phyloP scores from a whole-genome alignment of 2,329 filamentous ascomycete species.

The Epichloe festucae region DNA sequence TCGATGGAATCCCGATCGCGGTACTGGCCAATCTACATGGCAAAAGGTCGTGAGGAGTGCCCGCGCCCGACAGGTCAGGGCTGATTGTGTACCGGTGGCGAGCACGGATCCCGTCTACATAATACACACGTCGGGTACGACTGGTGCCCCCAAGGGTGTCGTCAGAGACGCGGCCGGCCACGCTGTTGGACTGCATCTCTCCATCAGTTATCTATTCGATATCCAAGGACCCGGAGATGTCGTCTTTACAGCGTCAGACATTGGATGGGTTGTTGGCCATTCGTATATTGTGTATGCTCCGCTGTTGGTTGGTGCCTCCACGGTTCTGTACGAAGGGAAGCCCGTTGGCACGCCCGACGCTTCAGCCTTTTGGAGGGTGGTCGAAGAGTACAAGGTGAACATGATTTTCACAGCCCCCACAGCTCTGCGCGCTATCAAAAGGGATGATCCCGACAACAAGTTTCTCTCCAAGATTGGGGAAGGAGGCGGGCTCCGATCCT shows the following conservation, averaged over 20 bases:
- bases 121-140: conserved; percentile 80
- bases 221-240: conserved; percentile 77
- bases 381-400: conserved; percentile 77
- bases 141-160: conserved; percentile 72
- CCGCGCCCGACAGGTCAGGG: conserved; percentile 50
- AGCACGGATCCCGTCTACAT: conserved; percentile 77
- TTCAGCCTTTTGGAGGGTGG: conserved; percentile 75
- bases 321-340: conserved; percentile 87
- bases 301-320: conserved; percentile 71
- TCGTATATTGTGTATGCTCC: conserved; percentile 85
- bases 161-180: conserved; percentile 74
- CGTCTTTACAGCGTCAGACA: conserved; percentile 61
- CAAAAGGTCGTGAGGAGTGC: conserved; percentile 62
- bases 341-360: conserved; percentile 81
- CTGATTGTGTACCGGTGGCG: conserved; percentile 63
- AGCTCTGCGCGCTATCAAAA: conserved; percentile 73
- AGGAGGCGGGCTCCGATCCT: conserved; percentile 55
- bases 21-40: conserved; percentile 67
- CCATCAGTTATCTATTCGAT: conserved; percentile 71
- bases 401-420: conserved; percentile 77
- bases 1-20: conserved; percentile 56
- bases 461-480: conserved; percentile 50
- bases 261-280: conserved; percentile 63
- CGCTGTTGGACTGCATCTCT: conserved; percentile 71
- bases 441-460: conserved; percentile 67